Base-by-base conservation (phyloP, 2,329 filamentous ascomycete species). In the Xylaria sp. region DNA sequence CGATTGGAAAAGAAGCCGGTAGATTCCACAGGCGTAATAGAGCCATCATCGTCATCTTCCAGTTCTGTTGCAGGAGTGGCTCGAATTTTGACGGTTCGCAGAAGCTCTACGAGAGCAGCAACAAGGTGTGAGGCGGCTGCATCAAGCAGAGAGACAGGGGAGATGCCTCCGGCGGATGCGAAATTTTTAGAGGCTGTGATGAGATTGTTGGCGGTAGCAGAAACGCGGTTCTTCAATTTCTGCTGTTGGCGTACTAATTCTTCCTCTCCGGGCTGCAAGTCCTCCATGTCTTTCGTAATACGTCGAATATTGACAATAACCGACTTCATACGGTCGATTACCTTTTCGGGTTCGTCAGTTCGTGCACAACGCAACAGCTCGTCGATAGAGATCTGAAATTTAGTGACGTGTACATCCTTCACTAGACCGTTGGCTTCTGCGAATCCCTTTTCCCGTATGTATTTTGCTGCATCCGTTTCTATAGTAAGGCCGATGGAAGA, bases 141-240 rank as follows among this genome's bases (percentile, higher is more conserved):
- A 79, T 99, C 96, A 25, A 99, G 85, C 2, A 99, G 83, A 5
- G 93, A 97, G n/a, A 99, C 91, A 0, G 96, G 96, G 1, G 93
- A 95, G 37, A 99, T 87, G 35, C 96, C 96, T 23, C 89, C 90
- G 0, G 93, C 91, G 12, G 89, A 87, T 40, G 92, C 91, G 79
- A 96, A 97, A 77, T 97, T 97, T 83, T 97, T 97, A 40, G 93
- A 92, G 1, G 95, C 93, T 2, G 95, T 98, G 76, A 98, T 98
- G 66, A 99, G 85, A 77, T 95, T 96, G 84, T 98, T 98, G 58
- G 96, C 94, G 1, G 95, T 97, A 2, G 92, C 91, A n/a, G 94
- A 97, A 2, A 98, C 92, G 67, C 91, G 91, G 59, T 88, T 87
- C 81, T 93, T 97, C 69, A 97, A 86, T 79, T 91, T 93, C 32